Conservation (phyloP, 345 rosid species). For the Sisymbrium irio region DNA sequence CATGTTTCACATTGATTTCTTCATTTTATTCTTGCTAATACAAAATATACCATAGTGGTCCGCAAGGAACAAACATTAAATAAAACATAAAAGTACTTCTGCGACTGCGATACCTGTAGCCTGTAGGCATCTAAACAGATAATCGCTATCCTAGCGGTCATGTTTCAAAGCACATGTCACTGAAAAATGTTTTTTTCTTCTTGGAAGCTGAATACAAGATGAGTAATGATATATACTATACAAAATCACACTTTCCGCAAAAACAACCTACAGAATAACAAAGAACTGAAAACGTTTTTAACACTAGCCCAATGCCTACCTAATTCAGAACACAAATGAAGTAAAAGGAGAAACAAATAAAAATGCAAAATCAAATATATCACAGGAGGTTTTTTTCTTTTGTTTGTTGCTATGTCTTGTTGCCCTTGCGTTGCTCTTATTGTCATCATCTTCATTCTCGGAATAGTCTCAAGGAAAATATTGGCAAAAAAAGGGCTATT, state of each 20-base stretch:
- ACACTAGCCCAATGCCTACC: neutral
- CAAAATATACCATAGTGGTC: no score
- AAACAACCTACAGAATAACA: neutral
- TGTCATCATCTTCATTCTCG: neutral
- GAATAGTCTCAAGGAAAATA: neutral
- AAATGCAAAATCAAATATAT: neutral
- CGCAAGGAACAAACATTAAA: no score
- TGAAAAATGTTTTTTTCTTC: neutral
- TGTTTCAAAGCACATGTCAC: neutral
- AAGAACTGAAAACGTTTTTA: neutral
- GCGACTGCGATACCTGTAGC: neutral
- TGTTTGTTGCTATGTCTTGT: neutral
- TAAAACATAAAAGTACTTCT: neutral
- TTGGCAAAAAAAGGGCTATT: neutral
- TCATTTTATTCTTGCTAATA: neutral
- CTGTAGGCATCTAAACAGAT: neutral
- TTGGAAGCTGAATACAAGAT: neutral
- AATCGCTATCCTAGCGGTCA: neutral
- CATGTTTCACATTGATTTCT: neutral
- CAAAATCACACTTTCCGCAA: slow-evolving; percentile 4
- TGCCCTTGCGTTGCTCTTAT: slow-evolving; percentile 9
- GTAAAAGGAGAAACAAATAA: neutral
- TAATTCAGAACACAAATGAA: neutral
- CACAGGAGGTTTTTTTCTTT: neutral
- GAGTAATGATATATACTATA: neutral